Evolutionary conservation across 2,329 filamentous ascomycete species (phyloP).

Genomic region (Talaromyces sp.): DNA sequence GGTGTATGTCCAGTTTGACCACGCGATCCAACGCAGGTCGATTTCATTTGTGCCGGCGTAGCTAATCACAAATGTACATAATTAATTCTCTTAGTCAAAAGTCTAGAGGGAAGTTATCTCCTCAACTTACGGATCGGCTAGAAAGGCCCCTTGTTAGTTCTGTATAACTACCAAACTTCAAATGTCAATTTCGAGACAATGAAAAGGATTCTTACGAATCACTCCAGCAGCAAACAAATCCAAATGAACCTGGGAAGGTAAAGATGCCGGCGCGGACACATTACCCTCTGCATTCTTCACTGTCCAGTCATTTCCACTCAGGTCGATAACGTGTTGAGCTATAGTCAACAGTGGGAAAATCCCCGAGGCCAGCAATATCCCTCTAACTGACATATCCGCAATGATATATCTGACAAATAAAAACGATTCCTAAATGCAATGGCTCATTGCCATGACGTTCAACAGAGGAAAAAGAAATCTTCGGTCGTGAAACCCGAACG

Average conservation of each 20-base stretch:
- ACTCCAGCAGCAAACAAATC: conserved; percentile 51
- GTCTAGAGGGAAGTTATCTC: neutral
- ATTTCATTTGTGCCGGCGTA: conserved; percentile 57
- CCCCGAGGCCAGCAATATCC: conserved; percentile 5
- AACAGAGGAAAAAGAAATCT: too few relatives aligned
- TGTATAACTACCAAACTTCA: neutral
- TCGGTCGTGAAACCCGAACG: too few relatives aligned
- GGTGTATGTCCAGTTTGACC: conserved; percentile 58
- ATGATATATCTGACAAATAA: neutral
- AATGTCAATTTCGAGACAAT: neutral
- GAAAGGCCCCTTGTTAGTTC: conserved; percentile 4
- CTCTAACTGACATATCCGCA: neutral
- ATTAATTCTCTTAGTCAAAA: neutral
- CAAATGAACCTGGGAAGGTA: conserved; percentile 57
- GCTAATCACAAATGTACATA: conserved; percentile 17
- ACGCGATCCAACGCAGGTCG: conserved; percentile 55
- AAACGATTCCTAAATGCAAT: too few relatives aligned
- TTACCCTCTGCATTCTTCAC: conserved; percentile 44
- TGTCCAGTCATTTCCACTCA: conserved; percentile 43
- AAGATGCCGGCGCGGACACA: conserved; percentile 49
- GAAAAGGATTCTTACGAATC: conserved; percentile 40
- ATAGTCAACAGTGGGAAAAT: conserved; percentile 18
- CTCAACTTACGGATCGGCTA: conserved; percentile 32
- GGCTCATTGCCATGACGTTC: too few relatives aligned
- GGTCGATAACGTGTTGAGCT: conserved; percentile 35